Base-by-base conservation (phyloP, 768 basidiomycete genomes). In the Pholiota microspora region DNA sequence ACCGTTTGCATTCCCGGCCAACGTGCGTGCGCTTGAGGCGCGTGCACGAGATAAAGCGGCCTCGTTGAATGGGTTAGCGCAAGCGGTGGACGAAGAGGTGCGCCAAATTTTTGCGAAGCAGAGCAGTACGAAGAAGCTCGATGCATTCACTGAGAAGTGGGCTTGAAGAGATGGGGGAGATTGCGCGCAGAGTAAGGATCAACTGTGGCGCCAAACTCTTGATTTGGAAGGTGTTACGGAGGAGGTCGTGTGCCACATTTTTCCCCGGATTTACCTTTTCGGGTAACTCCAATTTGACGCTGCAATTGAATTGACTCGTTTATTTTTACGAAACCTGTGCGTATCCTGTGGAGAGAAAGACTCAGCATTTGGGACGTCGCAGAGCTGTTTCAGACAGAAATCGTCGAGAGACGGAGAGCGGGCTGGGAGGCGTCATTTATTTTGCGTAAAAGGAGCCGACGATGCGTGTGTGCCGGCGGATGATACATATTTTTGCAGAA, bases 1-100 rank as follows among this genome's bases (percentile, higher is more conserved):
- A 28, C 64, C 64, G 16, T 67, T 67, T 49, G 42, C 58, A 8
- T 62, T 60, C 34, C 57, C 58, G 0, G 29, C 7, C 18, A 36
- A 52, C 24, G 29, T 55, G 8, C 57, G 54, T 27, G 51, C 54
- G 24, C 46, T 67, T 21, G 57, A 64, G 47, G 28, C 45, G 4
- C 34, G 36, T 7, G 53, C 54, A 2, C 55, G 54, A 34, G 25
- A 9, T 27, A 62, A 42, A 25, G 56, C 53, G 6, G 21, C n/a
- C 16, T 55, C 62, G 42, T 51, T 65, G 27, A 53, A 62, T n/a
- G 53, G 45, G 15, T 32, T 62, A 2, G 52, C 63, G 2, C 53
- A 49, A 23, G 45, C 49, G 2, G 29, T 65, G 40, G 64, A 65
- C 36, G 54, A 50, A 12, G 59, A 63, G 15, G 56, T 59, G 31